Evolutionary conservation across 441 rosid species (phyloP).

Genomic region (Mallotus japonicus): DNA sequence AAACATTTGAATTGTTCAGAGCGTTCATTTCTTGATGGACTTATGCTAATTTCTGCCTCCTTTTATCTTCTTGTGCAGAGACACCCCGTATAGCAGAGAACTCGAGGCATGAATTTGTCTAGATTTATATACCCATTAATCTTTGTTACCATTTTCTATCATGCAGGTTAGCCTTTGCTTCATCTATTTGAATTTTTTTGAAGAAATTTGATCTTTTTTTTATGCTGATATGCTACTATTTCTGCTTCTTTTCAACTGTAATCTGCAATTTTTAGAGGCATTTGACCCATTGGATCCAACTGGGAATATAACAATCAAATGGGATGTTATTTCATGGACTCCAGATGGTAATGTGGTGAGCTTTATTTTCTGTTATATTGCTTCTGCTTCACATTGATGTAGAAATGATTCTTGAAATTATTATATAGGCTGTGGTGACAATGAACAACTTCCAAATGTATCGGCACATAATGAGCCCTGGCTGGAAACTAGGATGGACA

Average conservation of each 20-base stretch:
- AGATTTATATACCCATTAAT: constrained; percentile 15
- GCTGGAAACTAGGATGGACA: constrained; percentile 78
- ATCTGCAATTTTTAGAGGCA: constrained; percentile 27
- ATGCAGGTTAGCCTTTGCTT: constrained; percentile 31
- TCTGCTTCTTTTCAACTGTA: not conserved
- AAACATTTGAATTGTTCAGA: not conserved
- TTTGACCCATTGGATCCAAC: constrained; percentile 75
- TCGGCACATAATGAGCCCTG: constrained; percentile 70
- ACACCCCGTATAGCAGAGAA: not conserved
- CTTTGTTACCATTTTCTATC: constrained; percentile 25
- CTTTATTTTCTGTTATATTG: not conserved
- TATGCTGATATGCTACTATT: not conserved
- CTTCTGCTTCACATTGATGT: not conserved
- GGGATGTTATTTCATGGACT: constrained; percentile 71
- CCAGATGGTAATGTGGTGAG: constrained; percentile 74
- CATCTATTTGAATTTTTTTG: not conserved
- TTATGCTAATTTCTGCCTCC: not conserved
- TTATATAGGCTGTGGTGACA: constrained; percentile 52
- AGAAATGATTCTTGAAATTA: not conserved
- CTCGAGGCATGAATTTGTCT: constrained; percentile 17
- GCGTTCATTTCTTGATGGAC: not conserved
- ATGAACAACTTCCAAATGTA: constrained; percentile 67
- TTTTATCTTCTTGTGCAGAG: not conserved
- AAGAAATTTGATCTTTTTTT: not conserved
- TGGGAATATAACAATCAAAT: constrained; percentile 75